Base-by-base conservation (phyloP, 169 alveolate species). In the Eimeria maxima region DNA sequence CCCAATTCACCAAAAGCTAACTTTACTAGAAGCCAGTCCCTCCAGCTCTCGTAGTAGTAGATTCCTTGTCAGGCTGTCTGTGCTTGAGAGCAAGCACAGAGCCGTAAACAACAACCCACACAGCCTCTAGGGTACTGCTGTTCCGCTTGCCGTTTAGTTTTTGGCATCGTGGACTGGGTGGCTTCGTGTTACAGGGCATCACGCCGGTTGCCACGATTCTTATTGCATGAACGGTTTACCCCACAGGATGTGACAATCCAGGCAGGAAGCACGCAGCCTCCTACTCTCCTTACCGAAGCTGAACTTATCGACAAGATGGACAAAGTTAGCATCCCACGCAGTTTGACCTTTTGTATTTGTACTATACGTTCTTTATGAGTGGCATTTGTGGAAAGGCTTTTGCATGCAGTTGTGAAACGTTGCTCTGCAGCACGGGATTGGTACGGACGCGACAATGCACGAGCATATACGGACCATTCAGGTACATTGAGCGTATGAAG, bases 381-480 rank as follows among this genome's bases (percentile, higher is more conserved):
- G 67, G 7, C n/a, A 29, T 16, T 0, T 67, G 80, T 24, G 84
- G 13, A 63, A 86, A 44, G 57, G 63, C 71, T 33, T 81, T 24
- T 33, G 55, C 50, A 80, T 91, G 24, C 73, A 69, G 16, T 60
- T 97, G 55, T 55, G 73, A 50, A 29, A 33, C 38, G 33, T 1
- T 53, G 95, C 65, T 73, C 16, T 73, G 38, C 95, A 97, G 97
- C 98, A 99, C 96, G 99, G 99, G 20, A 99, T 99, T 71, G 99
- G 99, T 16, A 99, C 99, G 6, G 99, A 99, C 96, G 99, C 99
- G 16, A 99, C 99, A 7, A 99, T 99, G 98, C 99, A 99, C 95
- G 99, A 99, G 88, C 99, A 99, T 96, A 99, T 99, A 27, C 98
- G 98, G 89, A 99, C 99, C 69, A 97, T 99, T 45, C 99, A 99